phyloP scores from a whole-genome alignment of 1,284 basidiomycete genomes.

The Ceratobasidium sp. region DNA sequence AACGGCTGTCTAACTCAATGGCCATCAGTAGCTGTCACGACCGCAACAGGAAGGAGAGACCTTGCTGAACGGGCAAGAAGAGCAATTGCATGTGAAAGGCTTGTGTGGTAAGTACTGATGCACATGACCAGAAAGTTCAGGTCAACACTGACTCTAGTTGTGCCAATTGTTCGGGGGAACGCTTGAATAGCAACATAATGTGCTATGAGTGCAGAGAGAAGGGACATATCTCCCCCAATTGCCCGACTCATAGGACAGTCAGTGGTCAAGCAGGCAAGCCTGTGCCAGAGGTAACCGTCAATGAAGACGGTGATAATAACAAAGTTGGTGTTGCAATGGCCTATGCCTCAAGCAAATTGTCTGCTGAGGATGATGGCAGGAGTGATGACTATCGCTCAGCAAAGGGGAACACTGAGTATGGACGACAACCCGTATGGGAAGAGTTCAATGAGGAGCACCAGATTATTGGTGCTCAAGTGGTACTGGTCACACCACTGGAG shows the following conservation, averaged over 20 bases:
- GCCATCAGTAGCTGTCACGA: not conserved
- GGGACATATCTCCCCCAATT: constrained; percentile 3
- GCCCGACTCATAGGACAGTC: not conserved
- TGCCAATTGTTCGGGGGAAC: not conserved
- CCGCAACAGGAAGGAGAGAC: not conserved
- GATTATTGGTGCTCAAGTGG: not conserved
- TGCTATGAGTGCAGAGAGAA: not conserved
- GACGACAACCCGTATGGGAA: not conserved
- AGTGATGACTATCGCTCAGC: not conserved
- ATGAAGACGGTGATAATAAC: not conserved
- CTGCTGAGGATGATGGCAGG: not conserved
- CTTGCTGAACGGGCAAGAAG: not conserved
- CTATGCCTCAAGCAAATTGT: not conserved
- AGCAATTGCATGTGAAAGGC: not conserved
- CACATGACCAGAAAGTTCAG: not conserved
- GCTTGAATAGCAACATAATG: not conserved
- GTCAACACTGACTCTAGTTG: not conserved
- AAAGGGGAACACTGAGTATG: not conserved
- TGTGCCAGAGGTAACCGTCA: not conserved
- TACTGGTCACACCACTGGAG: not conserved
- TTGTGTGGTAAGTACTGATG: not conserved
- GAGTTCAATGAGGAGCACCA: not conserved
- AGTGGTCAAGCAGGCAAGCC: not conserved
- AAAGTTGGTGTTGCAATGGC: constrained; percentile 1
- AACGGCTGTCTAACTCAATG: not conserved